A percentile compares a stretch with the other conserved stretches of the same genome.
These are phyloP conservation scores for Leccinellum luteum DNA, from an alignment of 768 basidiomycete species.

Conservation along the genomic window DNA sequence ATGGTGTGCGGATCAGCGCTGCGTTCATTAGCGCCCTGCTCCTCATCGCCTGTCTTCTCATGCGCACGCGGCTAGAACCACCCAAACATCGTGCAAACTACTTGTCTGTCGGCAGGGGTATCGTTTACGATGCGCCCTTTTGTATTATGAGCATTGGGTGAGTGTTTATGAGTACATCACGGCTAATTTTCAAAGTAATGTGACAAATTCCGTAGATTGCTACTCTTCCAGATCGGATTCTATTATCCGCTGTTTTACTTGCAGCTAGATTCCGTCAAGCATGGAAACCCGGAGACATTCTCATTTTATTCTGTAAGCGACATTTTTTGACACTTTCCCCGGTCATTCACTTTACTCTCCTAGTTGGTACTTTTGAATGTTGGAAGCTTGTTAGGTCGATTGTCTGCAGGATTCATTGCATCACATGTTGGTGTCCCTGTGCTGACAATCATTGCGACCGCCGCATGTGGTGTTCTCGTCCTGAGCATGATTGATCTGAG, in stretches of 20 bases:
- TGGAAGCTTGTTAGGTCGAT: slow-evolving; percentile 48
- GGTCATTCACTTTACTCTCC: neutral
- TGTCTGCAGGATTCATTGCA: slow-evolving; percentile 44
- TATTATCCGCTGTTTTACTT: slow-evolving; percentile 57
- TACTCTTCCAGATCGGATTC: slow-evolving; percentile 36
- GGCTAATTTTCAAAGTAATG: neutral
- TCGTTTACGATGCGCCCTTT: slow-evolving; percentile 16
- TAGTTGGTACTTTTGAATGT: slow-evolving; percentile 55
- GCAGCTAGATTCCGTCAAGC: slow-evolving; percentile 50
- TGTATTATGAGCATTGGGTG: slow-evolving; percentile 21
- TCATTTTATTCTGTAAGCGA: slow-evolving; percentile 54
- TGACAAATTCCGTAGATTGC: slow-evolving; percentile 4
- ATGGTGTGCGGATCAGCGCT: slow-evolving; percentile 49
- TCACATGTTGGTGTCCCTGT: slow-evolving; percentile 43
- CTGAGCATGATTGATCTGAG: slow-evolving; percentile 44
- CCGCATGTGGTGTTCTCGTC: slow-evolving; percentile 35
- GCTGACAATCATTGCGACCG: slow-evolving; percentile 36
- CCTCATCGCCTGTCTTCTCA: slow-evolving; percentile 29
- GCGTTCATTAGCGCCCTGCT: slow-evolving; percentile 39
- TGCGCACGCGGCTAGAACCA: slow-evolving; percentile 41
- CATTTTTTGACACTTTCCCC: neutral
- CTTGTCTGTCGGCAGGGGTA: slow-evolving; percentile 13
- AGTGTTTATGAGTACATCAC: neutral
- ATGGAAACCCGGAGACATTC: slow-evolving; percentile 43
- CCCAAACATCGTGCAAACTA: slow-evolving; percentile 16